Evolutionary conservation across 345 rosid species (phyloP).

Genomic region (Pelargonium nanum): DNA sequence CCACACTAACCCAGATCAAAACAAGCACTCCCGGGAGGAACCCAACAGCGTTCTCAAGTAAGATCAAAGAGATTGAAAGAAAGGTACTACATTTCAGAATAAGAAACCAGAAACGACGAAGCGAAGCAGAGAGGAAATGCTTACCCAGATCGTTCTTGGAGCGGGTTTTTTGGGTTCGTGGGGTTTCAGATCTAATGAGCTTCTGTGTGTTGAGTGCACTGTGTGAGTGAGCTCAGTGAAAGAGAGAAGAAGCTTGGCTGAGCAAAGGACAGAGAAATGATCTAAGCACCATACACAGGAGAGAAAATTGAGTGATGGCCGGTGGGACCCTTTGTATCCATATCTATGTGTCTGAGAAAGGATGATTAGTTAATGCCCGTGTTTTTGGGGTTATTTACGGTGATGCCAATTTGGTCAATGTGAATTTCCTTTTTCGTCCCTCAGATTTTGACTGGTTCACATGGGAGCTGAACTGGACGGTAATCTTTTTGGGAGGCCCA

Average conservation of each 20-base stretch:
- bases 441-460: not conserved
- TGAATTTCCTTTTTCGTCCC: not conserved
- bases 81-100: not conserved
- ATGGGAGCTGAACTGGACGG: not conserved
- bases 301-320: slow-evolving; percentile 6
- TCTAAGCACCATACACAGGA: not conserved
- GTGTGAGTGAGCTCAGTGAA: slow-evolving; percentile 2
- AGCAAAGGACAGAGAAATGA: slow-evolving; percentile 15
- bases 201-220: not conserved
- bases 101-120: slow-evolving; percentile 4
- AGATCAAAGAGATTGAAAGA: slow-evolving; percentile 19
- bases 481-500: no score
- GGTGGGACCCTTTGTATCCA: slow-evolving; percentile 14
- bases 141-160: slow-evolving; percentile 10
- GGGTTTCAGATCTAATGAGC: slow-evolving; percentile 41
- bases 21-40: slow-evolving; percentile 15
- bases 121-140: slow-evolving; percentile 3
- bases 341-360: not conserved
- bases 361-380: slow-evolving; percentile 7
- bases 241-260: slow-evolving; percentile 11
- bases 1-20: slow-evolving; percentile 5
- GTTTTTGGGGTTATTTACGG: slow-evolving; percentile 15
- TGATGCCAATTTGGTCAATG: not conserved
- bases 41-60: slow-evolving; percentile 15
- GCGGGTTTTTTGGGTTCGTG: slow-evolving; percentile 8